Conservation (phyloP, 148 eudicot species). For the Polygonum aviculare region DNA sequence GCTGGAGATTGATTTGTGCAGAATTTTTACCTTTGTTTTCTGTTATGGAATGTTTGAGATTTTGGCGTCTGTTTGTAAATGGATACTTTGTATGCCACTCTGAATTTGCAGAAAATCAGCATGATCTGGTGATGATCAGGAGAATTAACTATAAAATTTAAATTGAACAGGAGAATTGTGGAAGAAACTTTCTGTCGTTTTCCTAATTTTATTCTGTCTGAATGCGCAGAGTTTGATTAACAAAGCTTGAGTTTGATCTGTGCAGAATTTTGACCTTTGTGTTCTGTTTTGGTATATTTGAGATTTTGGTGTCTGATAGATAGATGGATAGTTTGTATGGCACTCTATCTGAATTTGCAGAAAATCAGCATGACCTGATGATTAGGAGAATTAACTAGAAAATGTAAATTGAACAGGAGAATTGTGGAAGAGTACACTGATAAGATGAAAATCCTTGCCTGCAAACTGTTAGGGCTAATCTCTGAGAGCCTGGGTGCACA, state of each 20-base stretch:
- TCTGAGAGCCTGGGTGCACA: slow-evolving; percentile 73
- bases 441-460: slow-evolving; percentile 62
- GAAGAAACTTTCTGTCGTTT: slow-evolving; percentile 4
- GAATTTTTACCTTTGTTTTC: neutral
- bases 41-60: neutral
- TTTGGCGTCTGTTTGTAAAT: neutral
- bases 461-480: slow-evolving; percentile 54
- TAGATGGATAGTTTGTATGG: neutral
- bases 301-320: neutral
- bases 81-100: neutral
- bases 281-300: neutral
- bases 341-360: neutral
- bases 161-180: slow-evolving; percentile 44
- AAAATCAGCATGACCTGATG: neutral
- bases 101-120: neutral
- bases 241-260: neutral
- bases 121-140: neutral
- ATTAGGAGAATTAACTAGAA: neutral
- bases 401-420: slow-evolving; percentile 29
- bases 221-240: too few relatives aligned
- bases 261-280: neutral
- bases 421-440: slow-evolving; percentile 69
- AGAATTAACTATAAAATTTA: neutral
- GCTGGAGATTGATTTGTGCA: neutral
- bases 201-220: too few relatives aligned